These are phyloP conservation scores for Cercospora berteroae DNA, from an alignment of 2,329 filamentous ascomycete species.

Conservation along the genomic window DNA sequence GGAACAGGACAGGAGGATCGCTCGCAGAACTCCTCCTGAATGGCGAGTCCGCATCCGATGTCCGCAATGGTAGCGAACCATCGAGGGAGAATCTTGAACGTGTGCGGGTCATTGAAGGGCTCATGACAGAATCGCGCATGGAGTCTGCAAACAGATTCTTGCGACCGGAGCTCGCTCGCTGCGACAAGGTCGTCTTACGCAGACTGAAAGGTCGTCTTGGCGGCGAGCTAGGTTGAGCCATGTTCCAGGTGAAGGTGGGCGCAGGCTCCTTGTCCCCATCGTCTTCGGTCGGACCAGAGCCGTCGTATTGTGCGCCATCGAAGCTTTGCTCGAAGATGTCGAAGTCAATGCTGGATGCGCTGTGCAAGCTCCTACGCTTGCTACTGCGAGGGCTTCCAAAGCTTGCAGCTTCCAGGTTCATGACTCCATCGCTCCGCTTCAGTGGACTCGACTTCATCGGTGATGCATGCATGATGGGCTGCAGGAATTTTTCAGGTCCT, in stretches of 20 bases:
- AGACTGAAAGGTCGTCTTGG: conserved; percentile 47
- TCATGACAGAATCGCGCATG: conserved; percentile 28
- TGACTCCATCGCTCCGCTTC: conserved; percentile 86
- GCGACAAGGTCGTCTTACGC: conserved; percentile 82
- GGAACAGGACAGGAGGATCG: conserved; percentile 55
- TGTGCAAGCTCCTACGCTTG: conserved; percentile 76
- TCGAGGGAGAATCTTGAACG: conserved; percentile 74
- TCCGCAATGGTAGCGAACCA: conserved; percentile 66
- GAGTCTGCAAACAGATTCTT: conserved; percentile 42
- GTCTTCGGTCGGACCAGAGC: conserved; percentile 24
- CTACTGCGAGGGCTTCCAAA: conserved; percentile 86
- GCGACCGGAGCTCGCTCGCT: conserved; percentile 61
- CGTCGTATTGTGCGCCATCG: conserved; percentile 32
- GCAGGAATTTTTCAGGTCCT: conserved; percentile 47
- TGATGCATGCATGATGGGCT: conserved; percentile 46
- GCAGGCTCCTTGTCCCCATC: conserved; percentile 35
- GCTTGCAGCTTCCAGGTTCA: conserved; percentile 77
- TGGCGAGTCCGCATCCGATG: conserved; percentile 65
- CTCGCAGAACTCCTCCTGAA: conserved; percentile 57
- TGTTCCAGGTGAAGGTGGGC: conserved; percentile 41
- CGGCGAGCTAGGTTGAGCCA: conserved; percentile 34
- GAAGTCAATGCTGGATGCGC: conserved; percentile 62
- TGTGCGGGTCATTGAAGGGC: conserved; percentile 33
- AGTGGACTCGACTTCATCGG: conserved; percentile 73
- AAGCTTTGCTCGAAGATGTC: conserved; percentile 71